Evolutionary conservation across 2,329 filamentous ascomycete genomes (phyloP), one percentile per base, ranked within the genome.

Genomic region (Davidsoniella neocaledoniae): DNA sequence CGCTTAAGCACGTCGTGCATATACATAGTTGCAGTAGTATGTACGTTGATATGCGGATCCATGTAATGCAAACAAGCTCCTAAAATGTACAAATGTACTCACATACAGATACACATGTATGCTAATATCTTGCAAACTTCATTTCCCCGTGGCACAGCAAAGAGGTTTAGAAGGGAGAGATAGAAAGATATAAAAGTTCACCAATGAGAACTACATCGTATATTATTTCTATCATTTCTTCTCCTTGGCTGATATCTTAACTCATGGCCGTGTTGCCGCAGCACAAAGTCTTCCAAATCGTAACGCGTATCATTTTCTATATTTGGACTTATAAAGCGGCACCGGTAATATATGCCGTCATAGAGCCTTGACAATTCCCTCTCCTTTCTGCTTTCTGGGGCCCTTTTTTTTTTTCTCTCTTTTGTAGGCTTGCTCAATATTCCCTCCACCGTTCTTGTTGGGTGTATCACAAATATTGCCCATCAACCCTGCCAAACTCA

Each of bases 1-100:
- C 44, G 44, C 44, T 46, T 21, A n/a, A 36, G 44, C 44, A 46
- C 36, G 44, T 19, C 29, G 16, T 46, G 44, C 26, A 46, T 46
- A 8, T 29, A 17, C n/a, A 45, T 45, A 39, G 8, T 45, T 19
- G 14, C 7, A 12, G 40, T 21, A 42, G 17, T 3, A 12, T 39
- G 14, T 39, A 14, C 12, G 39, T 19, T 16, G 39, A 17, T 41
- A 21, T 41, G 39, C 19, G 39, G 8, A 41, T 21, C 19, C 19
- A 21, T 41, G 19, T 4, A 17, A n/a, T 41, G 19, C 16, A 17
- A n/a, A n/a, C 39, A 41, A 41, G 39, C 14, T 33, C 5, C 12
- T 12, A 33, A 9, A 14, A 17, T 23, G 16, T 6, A 8, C 2
- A 43, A 12, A 9, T 19, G n/a, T 48, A 16, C 41, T 17, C 21